Percentiles rank a stretch among this genome's conserved stretches.
Conservation (phyloP, 2,329 filamentous ascomycete genomes). For the Fusarium humuli region DNA sequence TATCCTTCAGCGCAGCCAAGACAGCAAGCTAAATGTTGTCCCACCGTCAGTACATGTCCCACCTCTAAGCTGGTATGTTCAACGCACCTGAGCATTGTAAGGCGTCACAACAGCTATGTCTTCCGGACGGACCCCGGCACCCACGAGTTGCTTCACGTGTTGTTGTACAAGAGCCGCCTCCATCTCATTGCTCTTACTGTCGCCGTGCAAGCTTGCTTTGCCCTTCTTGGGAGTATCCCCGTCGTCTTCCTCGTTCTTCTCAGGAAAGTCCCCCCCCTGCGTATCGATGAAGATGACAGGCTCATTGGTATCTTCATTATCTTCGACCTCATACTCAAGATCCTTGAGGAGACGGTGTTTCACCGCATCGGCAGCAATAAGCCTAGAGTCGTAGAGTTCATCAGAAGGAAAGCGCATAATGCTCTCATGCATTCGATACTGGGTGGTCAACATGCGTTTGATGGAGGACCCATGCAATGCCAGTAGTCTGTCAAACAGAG, state of each 20-base stretch:
- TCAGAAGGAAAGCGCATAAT: conserved; percentile 97
- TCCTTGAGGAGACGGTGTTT: conserved; percentile 79
- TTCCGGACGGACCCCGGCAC: conserved; percentile 80
- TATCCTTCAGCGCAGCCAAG: conserved; percentile 82
- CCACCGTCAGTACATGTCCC: conserved; percentile 34
- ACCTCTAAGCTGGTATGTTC: conserved; percentile 8
- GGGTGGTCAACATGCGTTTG: conserved; percentile 94
- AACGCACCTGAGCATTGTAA: conserved; percentile 86
- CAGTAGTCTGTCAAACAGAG: conserved; percentile 90
- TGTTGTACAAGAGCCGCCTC: conserved; percentile 83
- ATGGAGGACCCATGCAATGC: conserved; percentile 82
- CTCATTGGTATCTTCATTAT: conserved; percentile 87
- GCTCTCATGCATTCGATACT: conserved; percentile 96
- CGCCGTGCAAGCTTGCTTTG: conserved; percentile 59
- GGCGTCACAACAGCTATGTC: conserved; percentile 96
- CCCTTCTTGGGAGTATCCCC: conserved; percentile 58
- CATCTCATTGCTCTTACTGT: conserved; percentile 91
- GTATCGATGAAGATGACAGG: conserved; percentile 96
- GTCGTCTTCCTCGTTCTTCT: conserved; percentile 81
- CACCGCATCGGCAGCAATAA: conserved; percentile 85
- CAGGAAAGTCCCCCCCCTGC: conserved; percentile 91
- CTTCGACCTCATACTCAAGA: conserved; percentile 79
- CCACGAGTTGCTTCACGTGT: conserved; percentile 82
- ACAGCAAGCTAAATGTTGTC: conserved; percentile 71
- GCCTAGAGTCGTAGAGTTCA: conserved; percentile 84